A percentile compares a stretch with the other conserved stretches of the same genome.
Conservation (phyloP, 306 rosid species). For the Mucuna pruriens region DNA sequence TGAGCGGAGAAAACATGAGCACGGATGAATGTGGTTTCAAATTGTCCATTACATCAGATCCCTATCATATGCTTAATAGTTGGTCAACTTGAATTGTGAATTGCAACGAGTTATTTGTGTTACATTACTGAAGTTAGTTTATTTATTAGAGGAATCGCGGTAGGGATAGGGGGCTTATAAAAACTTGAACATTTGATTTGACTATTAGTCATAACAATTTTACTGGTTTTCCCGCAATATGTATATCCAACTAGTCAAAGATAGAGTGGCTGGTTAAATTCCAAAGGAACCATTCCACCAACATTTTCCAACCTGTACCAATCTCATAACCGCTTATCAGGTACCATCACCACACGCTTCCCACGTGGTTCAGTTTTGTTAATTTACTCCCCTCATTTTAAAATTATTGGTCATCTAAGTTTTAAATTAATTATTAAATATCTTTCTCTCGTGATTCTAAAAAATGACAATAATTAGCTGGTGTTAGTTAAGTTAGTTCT, state of each 20-base stretch:
- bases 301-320: neutral
- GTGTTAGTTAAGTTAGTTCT: too few relatives aligned
- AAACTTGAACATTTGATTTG: conserved; percentile 11
- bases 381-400: neutral
- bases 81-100: neutral
- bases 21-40: too few relatives aligned
- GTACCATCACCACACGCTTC: neutral
- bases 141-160: neutral
- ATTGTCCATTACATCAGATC: neutral
- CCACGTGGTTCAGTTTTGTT: neutral
- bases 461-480: too few relatives aligned
- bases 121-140: neutral
- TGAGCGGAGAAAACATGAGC: too few relatives aligned
- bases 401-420: too few relatives aligned
- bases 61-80: neutral
- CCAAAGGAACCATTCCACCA: conserved; percentile 12
- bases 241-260: conserved; percentile 16
- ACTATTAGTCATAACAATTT: neutral
- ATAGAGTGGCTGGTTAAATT: neutral
- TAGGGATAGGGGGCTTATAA: neutral
- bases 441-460: neutral
- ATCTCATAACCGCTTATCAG: neutral
- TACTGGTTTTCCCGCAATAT: neutral
- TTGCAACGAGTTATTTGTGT: neutral
- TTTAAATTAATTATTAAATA: too few relatives aligned